Conservation (phyloP, 139 green algal species). For the Spirogloea muscicola region DNA sequence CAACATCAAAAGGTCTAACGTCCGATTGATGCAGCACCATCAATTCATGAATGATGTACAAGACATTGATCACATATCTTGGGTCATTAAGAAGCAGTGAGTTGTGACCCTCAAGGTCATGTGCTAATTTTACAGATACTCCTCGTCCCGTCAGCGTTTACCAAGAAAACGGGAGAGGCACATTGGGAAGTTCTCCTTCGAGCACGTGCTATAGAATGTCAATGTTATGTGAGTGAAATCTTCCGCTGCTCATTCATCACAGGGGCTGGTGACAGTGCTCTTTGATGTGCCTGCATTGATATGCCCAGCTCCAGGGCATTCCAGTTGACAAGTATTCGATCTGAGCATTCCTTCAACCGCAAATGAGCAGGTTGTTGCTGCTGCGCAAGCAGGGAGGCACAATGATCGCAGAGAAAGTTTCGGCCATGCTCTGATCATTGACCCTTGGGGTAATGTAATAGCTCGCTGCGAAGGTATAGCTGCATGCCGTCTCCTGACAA, state of each 20-base stretch:
- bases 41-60: too few species aligned
- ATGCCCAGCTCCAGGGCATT: too few species aligned
- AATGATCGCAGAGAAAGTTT: conserved; percentile 82
- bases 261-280: too few species aligned
- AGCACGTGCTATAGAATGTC: conserved; percentile 87
- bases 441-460: conserved; percentile 87
- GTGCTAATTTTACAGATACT: conserved; percentile 63
- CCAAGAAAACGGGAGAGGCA: conserved; percentile 52
- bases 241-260: too few species aligned
- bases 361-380: conserved; percentile 65
- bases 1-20: too few species aligned
- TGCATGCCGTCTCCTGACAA: neutral
- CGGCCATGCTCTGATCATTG: conserved; percentile 81
- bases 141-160: conserved; percentile 71
- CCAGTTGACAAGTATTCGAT: neutral
- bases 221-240: conserved; percentile 77
- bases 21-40: too few species aligned
- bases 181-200: conserved; percentile 95
- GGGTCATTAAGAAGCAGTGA: too few species aligned
- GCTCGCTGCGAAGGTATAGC: conserved; percentile 55
- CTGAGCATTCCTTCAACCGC: neutral
- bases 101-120: too few species aligned
- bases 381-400: conserved; percentile 83
- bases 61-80: too few species aligned
- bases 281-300: neutral